Conservation (phyloP, 495 filamentous ascomycete genomes). For the Echria macrotheca region DNA sequence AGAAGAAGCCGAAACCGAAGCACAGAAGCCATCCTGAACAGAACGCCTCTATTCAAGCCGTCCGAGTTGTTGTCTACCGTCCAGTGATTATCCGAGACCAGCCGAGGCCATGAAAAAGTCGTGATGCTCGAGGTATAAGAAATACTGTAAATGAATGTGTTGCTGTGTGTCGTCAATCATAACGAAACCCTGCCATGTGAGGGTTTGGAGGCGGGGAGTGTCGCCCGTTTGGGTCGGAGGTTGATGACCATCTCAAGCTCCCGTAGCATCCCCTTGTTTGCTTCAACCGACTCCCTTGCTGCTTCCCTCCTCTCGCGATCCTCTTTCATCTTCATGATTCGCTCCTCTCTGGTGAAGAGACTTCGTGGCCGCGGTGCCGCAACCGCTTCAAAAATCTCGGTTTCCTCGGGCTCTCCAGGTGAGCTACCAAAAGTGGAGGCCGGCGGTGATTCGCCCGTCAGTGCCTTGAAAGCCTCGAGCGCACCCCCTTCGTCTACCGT, state of each 20-base stretch:
- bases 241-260: conserved; percentile 88
- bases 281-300: conserved; percentile 64
- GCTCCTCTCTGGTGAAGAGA: conserved; percentile 77
- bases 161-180: conserved; percentile 25
- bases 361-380: conserved; percentile 70
- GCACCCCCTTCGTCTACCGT: conserved; percentile 73
- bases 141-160: conserved; percentile 15
- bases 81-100: background rate
- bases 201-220: conserved; percentile 17
- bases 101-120: conserved; percentile 6
- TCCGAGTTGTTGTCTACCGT: conserved; percentile 7
- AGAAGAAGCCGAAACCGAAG: too few relatives aligned
- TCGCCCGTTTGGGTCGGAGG: conserved; percentile 51
- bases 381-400: conserved; percentile 89
- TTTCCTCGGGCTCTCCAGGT: conserved; percentile 43
- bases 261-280: conserved; percentile 80
- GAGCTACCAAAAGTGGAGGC: conserved; percentile 25
- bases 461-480: conserved; percentile 63
- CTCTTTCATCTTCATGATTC: conserved; percentile 82
- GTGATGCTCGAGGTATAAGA: conserved; percentile 5
- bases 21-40: background rate
- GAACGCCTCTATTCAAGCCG: conserved; percentile 19
- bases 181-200: conserved; percentile 27
- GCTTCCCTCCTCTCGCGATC: conserved; percentile 68
- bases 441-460: conserved; percentile 59